Percentiles rank a stretch among this genome's conserved stretches.
These are phyloP conservation scores for Aspergillus versicolor DNA, from an alignment of 2,329 filamentous ascomycete species.

Conservation along the genomic window DNA sequence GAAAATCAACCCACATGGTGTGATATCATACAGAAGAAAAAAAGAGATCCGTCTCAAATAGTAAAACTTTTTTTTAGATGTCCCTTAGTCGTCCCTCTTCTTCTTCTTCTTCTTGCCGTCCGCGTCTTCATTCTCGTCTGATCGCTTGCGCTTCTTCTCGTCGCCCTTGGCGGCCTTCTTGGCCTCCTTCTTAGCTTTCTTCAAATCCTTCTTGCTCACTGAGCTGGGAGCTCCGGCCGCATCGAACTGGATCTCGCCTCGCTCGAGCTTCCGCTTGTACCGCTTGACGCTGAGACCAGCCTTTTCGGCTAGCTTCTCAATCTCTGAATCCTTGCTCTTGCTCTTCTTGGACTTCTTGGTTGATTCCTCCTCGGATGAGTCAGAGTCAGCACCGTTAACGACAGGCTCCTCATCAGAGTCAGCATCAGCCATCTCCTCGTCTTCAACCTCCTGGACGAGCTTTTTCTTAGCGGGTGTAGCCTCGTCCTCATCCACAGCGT, in stretches of 20 bases:
- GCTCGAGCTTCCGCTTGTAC: constrained; percentile 76
- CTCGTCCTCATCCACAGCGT: constrained; percentile 73
- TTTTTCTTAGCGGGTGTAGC: constrained; percentile 49
- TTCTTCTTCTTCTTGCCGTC: constrained; percentile 47
- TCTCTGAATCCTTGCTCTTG: constrained; percentile 46
- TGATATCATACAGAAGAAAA: constrained; percentile 45
- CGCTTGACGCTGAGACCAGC: constrained; percentile 71
- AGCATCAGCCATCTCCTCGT: constrained; percentile 47
- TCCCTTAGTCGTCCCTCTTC: constrained; percentile 58
- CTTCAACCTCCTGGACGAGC: constrained; percentile 46
- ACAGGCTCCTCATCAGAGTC: constrained; percentile 30
- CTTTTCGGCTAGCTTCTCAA: constrained; percentile 62
- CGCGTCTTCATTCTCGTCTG: constrained; percentile 57
- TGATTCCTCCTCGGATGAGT: constrained; percentile 31
- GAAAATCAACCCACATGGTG: constrained; percentile 31
- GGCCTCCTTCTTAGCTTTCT: constrained; percentile 67
- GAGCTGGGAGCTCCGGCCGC: constrained; percentile 65
- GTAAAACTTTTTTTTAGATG: constrained; percentile 28
- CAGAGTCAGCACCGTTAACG: constrained; percentile 24
- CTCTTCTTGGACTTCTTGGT: constrained; percentile 44
- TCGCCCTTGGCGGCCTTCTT: constrained; percentile 57
- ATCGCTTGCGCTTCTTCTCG: constrained; percentile 71
- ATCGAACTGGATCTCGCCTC: constrained; percentile 69
- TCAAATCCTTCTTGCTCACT: constrained; percentile 73
- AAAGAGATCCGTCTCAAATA: constrained; percentile 22